Conservation (phyloP, 805 yeast genomes). For the Lipomyces orientalis region DNA sequence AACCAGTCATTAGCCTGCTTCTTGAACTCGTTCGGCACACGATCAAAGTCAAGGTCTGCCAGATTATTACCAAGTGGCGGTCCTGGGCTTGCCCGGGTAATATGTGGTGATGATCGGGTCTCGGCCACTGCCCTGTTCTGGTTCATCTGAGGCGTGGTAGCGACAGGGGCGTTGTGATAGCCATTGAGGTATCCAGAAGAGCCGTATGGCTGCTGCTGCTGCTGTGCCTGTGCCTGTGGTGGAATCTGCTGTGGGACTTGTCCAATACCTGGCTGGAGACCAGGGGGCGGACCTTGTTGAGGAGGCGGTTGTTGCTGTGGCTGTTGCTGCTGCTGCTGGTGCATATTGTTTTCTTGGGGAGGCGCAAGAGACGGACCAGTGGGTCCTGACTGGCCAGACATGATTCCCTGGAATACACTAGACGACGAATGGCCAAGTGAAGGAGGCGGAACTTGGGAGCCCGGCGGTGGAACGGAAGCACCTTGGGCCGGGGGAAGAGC, state of each 20-base stretch:
- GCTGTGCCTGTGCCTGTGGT: slow-evolving; percentile 34
- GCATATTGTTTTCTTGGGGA: slow-evolving; percentile 40
- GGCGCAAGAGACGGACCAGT: slow-evolving; percentile 40
- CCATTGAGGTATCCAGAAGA: slow-evolving; percentile 32
- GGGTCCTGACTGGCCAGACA: slow-evolving; percentile 44
- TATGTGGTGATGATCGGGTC: slow-evolving; percentile 31
- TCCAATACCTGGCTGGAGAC: slow-evolving; percentile 25
- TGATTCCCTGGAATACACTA: slow-evolving; percentile 44
- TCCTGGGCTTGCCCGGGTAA: slow-evolving; percentile 35
- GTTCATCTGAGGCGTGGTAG: slow-evolving; percentile 34
- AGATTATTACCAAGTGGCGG: slow-evolving; percentile 45
- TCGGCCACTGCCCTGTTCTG: slow-evolving; percentile 25
- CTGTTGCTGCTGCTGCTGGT: slow-evolving; percentile 40
- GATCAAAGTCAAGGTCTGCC: slow-evolving; percentile 74
- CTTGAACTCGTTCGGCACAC: slow-evolving; percentile 76
- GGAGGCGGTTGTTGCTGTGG: slow-evolving; percentile 40
- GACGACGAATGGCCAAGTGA: slow-evolving; percentile 42
- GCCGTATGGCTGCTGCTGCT: slow-evolving; percentile 41
- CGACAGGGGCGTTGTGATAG: slow-evolving; percentile 35
- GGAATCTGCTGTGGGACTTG: slow-evolving; percentile 24
- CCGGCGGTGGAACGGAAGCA: slow-evolving; percentile 22
- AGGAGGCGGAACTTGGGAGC: slow-evolving; percentile 36
- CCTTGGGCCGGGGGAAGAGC: slow-evolving; percentile 49
- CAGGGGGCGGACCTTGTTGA: slow-evolving; percentile 25
- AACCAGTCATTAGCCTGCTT: slow-evolving; percentile 85